Base-by-base conservation (phyloP, 805 yeast species). In the Barnettozyma salicaria region DNA sequence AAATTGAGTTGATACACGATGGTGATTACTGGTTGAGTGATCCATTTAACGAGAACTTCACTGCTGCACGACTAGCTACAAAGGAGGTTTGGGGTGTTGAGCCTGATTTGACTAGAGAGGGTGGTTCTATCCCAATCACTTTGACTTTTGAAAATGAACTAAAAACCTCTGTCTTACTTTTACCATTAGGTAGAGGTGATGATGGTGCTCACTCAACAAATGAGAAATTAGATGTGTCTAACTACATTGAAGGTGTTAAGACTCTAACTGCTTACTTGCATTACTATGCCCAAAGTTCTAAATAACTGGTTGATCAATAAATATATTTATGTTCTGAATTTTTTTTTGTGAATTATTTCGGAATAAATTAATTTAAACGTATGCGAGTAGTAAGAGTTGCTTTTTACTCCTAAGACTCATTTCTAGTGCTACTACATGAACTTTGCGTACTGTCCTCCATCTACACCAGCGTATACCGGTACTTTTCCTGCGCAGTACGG, bases 131-230 rank as follows among this genome's bases (percentile, higher is more conserved):
- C 57, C 99, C 99, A 47, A 89, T 92, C 60, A 90, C 99, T 17
- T 65, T 92, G 49, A 82, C 96, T 24, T 92, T 92, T 65, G 96
- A 92, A 68, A 72, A 88, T 54, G 79, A 78, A 58, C 73, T 92
- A 55, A 79, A 84, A 52, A 84, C 94, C 18, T 80, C 80, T 45
- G 97, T 89, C 23, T 70, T 92, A 46, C 70, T 92, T 55, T 75
- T 92, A 52, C 98, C 99, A 46, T 84, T 92, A 83, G 99, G 99
- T 48, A 82, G 94, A 66, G 98, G 98, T 50, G 97, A 92, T 60
- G 99, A 92, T 58, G 98, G 98, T 53, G 98, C 99, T 32, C 99
- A 92, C 63, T 87, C 96, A 17, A 88, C 92, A 55, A 92, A 92
- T 59, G 99, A 92, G 68, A 92, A 92, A 69, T 67, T 92, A 53